These are phyloP conservation scores for Marchantia polymorpha DNA, from an alignment of 225 moss, liverwort and hornwort species.

Conservation along the genomic window DNA sequence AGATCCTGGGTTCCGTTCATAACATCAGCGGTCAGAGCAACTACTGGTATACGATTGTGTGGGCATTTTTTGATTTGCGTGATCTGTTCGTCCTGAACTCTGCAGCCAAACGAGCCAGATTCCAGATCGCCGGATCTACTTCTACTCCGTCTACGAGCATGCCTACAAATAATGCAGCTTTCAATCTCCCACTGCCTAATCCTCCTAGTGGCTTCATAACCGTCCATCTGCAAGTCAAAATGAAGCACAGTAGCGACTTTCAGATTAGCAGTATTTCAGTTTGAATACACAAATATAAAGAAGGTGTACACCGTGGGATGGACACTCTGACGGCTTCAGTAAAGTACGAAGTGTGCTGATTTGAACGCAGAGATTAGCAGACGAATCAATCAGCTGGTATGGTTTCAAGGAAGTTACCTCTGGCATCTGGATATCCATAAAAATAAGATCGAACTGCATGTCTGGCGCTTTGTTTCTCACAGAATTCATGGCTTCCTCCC, in stretches of 20 bases:
- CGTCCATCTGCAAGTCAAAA: constrained; percentile 63
- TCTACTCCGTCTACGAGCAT: neutral
- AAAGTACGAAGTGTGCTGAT: neutral
- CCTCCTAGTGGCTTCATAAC: constrained; percentile 76
- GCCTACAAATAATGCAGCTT: constrained; percentile 44
- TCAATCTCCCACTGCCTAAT: constrained; percentile 78
- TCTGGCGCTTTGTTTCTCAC: constrained; percentile 50
- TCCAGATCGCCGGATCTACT: constrained; percentile 1
- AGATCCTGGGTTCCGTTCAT: constrained; percentile 65
- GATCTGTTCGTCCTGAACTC: neutral
- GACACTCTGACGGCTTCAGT: neutral
- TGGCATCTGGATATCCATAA: constrained; percentile 97
- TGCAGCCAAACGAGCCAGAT: neutral
- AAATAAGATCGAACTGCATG: constrained; percentile 60
- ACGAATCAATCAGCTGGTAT: neutral
- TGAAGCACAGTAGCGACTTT: neutral
- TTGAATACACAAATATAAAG: neutral
- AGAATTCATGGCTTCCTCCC: constrained; percentile 58
- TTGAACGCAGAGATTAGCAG: neutral
- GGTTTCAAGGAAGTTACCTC: constrained; percentile 42
- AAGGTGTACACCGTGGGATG: neutral
- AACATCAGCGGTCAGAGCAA: constrained; percentile 81
- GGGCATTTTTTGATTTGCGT: constrained; percentile 28
- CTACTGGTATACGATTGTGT: constrained; percentile 67
- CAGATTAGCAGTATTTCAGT: neutral